Evolutionary conservation across 2,329 filamentous ascomycete species (phyloP), one percentile per base, ranked within the genome.

Genomic region (Pezicula radicicola): DNA sequence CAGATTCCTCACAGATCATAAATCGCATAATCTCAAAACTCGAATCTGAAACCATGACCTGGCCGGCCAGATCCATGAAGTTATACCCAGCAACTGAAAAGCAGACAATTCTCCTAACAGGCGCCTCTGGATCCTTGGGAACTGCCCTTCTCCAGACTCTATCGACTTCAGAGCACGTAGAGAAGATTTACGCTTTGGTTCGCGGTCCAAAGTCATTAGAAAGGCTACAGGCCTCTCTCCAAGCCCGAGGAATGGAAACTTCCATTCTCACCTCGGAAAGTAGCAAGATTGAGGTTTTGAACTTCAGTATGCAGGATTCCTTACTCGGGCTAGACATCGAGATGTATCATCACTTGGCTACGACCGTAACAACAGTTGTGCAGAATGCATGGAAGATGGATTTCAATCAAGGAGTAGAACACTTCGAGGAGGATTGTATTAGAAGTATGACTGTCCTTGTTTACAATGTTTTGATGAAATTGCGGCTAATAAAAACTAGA

Each of bases 361-460:
- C 36, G 4, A 53, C 49, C 1, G 63, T 64, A 6, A 66, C 64
- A 13, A 48, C 58, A 2, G 62, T 66, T 25, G 48, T 65, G 27
- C 58, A 63, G 16, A 64, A 63, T 55, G 64, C 64, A 1, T 66
- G 64, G 64, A 65, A 64, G 51, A 62, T 66, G 59, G 63, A 66
- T 48, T 66, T 66, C 28, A 65, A 65, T 45, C 36, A 59, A 3
- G 51, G 55, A 7, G 62, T 66, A 12, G 59, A 64, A 46, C 56
- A 60, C 42, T 67, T 67, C 28, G 63, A 66, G 48, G 55, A 60
- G 15, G 60, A 68, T 55, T 68, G 65, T 52, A 52, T 68, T 12
- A 53, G 53, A 50, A 63, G 63, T 65, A 39, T 50, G 58, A 55
- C 15, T 41, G 15, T 36, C 39, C 39, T 40, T 18, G 27, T 12